Percentiles rank a stretch among this genome's conserved stretches.
These are phyloP conservation scores for Polytrichum commune DNA, from an alignment of 225 moss, liverwort and hornwort species.

Conservation along the genomic window DNA sequence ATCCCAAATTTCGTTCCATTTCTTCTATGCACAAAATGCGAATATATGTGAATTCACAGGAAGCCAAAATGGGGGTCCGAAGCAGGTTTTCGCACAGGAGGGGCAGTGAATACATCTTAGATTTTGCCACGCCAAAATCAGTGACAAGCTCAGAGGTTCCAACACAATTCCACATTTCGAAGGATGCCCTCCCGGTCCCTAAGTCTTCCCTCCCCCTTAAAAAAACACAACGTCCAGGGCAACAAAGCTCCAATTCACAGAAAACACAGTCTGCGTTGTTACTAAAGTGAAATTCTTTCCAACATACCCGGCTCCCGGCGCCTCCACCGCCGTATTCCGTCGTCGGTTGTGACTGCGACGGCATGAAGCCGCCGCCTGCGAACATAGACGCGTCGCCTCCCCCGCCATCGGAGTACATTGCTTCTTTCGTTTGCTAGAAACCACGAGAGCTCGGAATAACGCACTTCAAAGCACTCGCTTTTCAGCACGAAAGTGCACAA, in stretches of 20 bases:
- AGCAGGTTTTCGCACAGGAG: no score
- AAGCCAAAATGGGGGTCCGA: no score
- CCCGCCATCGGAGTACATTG: constrained; percentile 1
- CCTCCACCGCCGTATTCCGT: neutral
- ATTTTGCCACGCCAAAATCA: neutral
- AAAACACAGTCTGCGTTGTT: neutral
- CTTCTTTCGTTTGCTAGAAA: neutral
- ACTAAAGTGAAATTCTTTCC: neutral
- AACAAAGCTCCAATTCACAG: neutral
- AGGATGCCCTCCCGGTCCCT: neutral
- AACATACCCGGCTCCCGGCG: neutral
- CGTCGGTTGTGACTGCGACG: neutral
- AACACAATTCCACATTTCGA: neutral
- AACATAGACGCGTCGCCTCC: neutral
- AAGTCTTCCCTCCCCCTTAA: neutral
- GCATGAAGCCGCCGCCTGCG: neutral
- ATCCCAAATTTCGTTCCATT: no score
- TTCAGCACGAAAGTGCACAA: no score
- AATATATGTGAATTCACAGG: no score
- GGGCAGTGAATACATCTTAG: neutral
- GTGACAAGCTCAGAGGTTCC: no score
- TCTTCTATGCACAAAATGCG: no score
- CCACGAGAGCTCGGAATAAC: no score
- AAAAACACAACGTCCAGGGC: neutral
- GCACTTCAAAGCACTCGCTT: no score